Base-by-base conservation (phyloP, 2,329 filamentous ascomycete genomes). In the Penicillium nordicum region DNA sequence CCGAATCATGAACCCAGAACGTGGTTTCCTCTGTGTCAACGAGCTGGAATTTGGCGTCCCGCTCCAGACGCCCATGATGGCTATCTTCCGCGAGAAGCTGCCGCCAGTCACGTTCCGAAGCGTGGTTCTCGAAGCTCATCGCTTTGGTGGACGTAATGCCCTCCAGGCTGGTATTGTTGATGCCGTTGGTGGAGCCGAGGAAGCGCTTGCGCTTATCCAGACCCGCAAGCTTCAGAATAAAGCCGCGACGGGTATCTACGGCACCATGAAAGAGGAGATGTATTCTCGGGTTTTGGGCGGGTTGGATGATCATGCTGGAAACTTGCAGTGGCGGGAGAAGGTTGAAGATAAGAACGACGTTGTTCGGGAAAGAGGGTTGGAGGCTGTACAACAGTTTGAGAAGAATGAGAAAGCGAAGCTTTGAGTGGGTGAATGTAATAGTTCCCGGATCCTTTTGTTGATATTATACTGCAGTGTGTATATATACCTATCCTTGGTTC, bases 31-130 rank as follows among this genome's bases (percentile, higher is more conserved):
- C 38, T 93, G 90, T 74, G 77, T 94, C 63, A 93, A 93, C 73
- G 90, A 94, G 76, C 79, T 94, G 14, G 86, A 92, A 63, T 88
- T 94, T 59, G 89, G 90, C 50, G 87, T 87, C 1, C 84, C 87
- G n/a, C 81, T 94, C 36, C 83, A 86, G 62, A 81, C 89, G 3
- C 80, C 88, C 57, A 92, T 95, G 88, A 83, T 82, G 52, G 79
- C 80, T 47, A 83, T 94, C 61, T 93, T 94, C 77, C 81, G 88
- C 14, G 77, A 86, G 64, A 94, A 93, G 74, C 71, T 87, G 3
- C 65, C 80, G 0, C 72, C 79, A 1, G 57, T 68, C 2, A 79
- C 80, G 0, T 88, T 87, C 69, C 81, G 88, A 36, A 76, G 78
- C 41, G 75, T 93, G 60, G 83, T 90, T 7, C 81, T 94, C n/a